Conservation (phyloP, 176 grass and related monocot species). For the Eremochloa ophiuroides region DNA sequence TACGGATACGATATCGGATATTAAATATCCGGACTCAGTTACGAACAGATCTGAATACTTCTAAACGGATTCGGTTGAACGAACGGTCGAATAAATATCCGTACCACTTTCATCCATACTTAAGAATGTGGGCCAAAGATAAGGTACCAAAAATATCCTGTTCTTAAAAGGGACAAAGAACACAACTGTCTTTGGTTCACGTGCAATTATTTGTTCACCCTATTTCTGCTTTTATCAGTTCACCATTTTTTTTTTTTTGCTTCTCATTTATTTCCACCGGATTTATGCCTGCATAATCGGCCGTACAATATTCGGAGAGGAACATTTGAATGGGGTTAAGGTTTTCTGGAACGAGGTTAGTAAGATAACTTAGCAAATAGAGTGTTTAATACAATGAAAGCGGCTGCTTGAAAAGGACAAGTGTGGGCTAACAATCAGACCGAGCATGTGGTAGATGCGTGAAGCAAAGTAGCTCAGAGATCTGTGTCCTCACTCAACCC, state of each 20-base stretch:
- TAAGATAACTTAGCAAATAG: neutral
- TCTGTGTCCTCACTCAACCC: constrained; percentile 20
- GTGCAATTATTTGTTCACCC: neutral
- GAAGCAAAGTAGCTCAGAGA: constrained; percentile 11
- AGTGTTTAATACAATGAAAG: constrained; percentile 7
- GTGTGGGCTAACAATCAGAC: neutral
- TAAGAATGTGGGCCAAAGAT: constrained; percentile 19
- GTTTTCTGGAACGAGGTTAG: neutral
- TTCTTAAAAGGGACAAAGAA: constrained; percentile 1
- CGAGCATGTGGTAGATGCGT: neutral
- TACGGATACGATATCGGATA: no score
- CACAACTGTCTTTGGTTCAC: neutral
- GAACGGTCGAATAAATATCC: no score
- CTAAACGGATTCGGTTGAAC: no score
- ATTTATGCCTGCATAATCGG: neutral
- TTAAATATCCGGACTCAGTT: no score
- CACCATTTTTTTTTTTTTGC: neutral
- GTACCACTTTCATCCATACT: no score
- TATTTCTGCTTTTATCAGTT: no score
- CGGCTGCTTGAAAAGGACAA: neutral
- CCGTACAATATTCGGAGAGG: neutral
- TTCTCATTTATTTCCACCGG: neutral
- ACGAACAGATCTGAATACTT: no score
- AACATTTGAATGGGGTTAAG: neutral
- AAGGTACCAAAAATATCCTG: neutral